Evolutionary conservation across 2,329 filamentous ascomycete species (phyloP), one percentile per base, ranked within the genome.

Genomic region (Ophiostoma populinum): DNA sequence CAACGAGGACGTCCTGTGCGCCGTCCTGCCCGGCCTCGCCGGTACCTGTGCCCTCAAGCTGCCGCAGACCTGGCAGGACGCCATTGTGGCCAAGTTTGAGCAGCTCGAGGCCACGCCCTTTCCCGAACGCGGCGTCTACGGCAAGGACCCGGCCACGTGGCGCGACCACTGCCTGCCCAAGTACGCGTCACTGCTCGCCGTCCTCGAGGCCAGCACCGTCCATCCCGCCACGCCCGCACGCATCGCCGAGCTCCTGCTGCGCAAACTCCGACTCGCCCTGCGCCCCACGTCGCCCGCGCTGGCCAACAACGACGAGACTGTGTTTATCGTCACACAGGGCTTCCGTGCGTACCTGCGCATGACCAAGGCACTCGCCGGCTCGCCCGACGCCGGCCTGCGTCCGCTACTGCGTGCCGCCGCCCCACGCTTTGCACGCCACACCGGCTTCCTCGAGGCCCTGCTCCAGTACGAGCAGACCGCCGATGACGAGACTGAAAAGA

Each of bases 311-410:
- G 67, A 76, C 42, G 67, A 76, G 48, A 68, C 72, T n/a, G 64
- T 70, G 24, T 83, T 90, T 44, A 79, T 81, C 33, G 64, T 77
- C 38, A 80, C 78, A 8, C 74, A 75, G 44, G 81, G 80, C 0
- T 82, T 90, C 47, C 70, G 70, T 39, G 70, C 76, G 5, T 81
- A 85, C 45, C 61, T 82, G 18, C 63, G 69, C 32, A 72, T 81
- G 63, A 71, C 65, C 35, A 65, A 63, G 40, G 61, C 65, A 0
- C 27, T 41, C 4, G 59, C 68, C n/a, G 65, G 61, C 1, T 60
- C 65, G 10, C 52, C 75, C 6, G 73, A 82, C 40, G 48, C 57
- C 15, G 60, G 62, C 7, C 55, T 87, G n/a, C 73, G 73, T 49
- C 70, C 72, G 3, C 54, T 76, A 7, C 58, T 90, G 7, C 69